Evolutionary conservation across 768 basidiomycete species (phyloP).

Genomic region (Mycena sanguinolenta): DNA sequence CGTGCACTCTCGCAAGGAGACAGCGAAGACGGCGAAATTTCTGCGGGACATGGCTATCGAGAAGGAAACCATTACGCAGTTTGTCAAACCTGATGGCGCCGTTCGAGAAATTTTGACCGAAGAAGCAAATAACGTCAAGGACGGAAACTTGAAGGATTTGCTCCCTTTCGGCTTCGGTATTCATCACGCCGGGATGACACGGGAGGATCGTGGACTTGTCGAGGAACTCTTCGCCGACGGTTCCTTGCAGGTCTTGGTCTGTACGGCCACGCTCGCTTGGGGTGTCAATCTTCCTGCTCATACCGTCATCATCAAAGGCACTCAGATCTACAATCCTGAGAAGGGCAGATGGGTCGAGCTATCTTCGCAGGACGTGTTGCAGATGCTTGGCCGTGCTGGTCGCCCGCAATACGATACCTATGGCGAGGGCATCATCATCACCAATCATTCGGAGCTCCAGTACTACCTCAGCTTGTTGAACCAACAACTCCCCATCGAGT

Average conservation of each 20-base stretch:
- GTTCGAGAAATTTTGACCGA: slow-evolving; percentile 90
- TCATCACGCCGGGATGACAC: slow-evolving; percentile 96
- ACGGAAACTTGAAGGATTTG: slow-evolving; percentile 86
- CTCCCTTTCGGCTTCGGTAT: slow-evolving; percentile 98
- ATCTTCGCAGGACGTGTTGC: slow-evolving; percentile 94
- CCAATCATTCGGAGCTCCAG: slow-evolving; percentile 96
- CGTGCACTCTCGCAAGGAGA: slow-evolving; percentile 98
- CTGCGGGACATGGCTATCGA: slow-evolving; percentile 96
- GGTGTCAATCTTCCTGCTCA: slow-evolving; percentile 99
- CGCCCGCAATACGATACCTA: slow-evolving; percentile 97
- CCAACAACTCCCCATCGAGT: slow-evolving; percentile 97
- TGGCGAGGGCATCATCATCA: slow-evolving; percentile 98
- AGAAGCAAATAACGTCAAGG: slow-evolving; percentile 87
- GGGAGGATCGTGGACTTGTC: slow-evolving; percentile 90
- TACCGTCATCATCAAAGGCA: slow-evolving; percentile 99
- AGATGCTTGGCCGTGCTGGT: slow-evolving; percentile 98
- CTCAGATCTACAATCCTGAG: slow-evolving; percentile 99
- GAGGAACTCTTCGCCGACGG: slow-evolving; percentile 96
- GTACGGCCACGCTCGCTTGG: slow-evolving; percentile 99
- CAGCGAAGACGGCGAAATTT: slow-evolving; percentile 95
- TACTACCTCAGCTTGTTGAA: slow-evolving; percentile 97
- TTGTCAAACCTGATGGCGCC: slow-evolving; percentile 94
- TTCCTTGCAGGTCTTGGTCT: slow-evolving; percentile 93
- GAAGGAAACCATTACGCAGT: slow-evolving; percentile 95
- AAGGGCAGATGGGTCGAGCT: slow-evolving; percentile 98